These are phyloP conservation scores for Anthracocystis setariae DNA, from an alignment of 1,284 basidiomycete genomes.

Conservation along the genomic window DNA sequence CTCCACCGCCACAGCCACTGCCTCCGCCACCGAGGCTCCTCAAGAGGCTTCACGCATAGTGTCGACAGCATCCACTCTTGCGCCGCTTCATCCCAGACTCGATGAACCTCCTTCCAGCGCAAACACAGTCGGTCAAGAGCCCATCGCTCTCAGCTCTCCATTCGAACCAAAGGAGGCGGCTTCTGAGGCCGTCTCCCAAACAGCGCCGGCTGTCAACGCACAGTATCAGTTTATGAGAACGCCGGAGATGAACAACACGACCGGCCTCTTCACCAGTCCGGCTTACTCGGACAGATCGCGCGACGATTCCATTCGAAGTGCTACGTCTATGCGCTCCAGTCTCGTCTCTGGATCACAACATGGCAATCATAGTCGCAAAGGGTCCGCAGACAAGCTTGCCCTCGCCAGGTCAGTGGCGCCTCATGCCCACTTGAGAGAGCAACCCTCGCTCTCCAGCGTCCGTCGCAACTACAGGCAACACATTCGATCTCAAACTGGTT, in stretches of 20 bases:
- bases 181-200: not conserved
- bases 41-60: conserved; percentile 17
- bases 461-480: conserved; percentile 41
- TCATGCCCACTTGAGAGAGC: conserved; percentile 33
- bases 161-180: not conserved
- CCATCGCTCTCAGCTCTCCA: not conserved
- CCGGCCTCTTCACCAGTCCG: conserved; percentile 12
- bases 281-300: conserved; percentile 20
- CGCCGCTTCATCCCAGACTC: not conserved
- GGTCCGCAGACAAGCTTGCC: conserved; percentile 37
- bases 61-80: conserved; percentile 34
- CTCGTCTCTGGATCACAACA: conserved; percentile 17
- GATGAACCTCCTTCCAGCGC: not conserved
- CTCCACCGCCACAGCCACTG: conserved; percentile 27
- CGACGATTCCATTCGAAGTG: conserved; percentile 20
- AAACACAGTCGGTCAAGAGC: not conserved
- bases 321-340: conserved; percentile 21
- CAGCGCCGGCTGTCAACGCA: not conserved
- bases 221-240: conserved; percentile 5
- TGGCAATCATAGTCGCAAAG: conserved; percentile 34
- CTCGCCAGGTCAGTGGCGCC: conserved; percentile 27
- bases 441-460: conserved; percentile 35
- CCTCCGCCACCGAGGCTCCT: conserved; percentile 20
- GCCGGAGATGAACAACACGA: conserved; percentile 23
- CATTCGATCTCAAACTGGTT: conserved; percentile 32